Evolutionary conservation across 176 grass and related monocot species (phyloP), one percentile per base, ranked within the genome.

Genomic region (Alloteropsis semialata): DNA sequence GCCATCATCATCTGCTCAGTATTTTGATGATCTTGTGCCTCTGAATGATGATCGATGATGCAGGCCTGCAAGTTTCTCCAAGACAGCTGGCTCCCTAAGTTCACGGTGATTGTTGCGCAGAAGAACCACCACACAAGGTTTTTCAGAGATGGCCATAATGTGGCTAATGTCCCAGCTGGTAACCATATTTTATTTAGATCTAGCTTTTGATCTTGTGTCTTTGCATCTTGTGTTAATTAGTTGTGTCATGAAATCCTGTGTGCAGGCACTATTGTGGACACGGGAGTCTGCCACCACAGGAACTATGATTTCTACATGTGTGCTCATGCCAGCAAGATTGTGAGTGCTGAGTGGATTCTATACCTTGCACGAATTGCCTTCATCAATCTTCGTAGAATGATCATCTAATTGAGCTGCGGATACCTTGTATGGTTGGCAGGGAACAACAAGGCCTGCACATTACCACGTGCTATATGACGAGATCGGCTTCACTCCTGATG

Each of bases 241-340:
- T 53, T 69, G 56, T 34, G 19, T 17, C 27, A 22, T 33, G 6
- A 41, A 24, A 74, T 14, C 41, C 21, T 28, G 14, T 75, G 70
- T 53, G 60, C 74, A 96, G 88, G 88, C 32, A 92, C 79, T 75
- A 83, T 96, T 44, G 93, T 92, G 13, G 88, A 96, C 39, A 82
- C 56, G 19, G 85, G 51, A 41, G 73, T 96, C 42, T 86, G 89
- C 60, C 93, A 96, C 79, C 88, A 83, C 19, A 89, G 65, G 43
- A 82, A 89, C 62, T 96, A 89, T 34, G 90, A 91, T 81, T 92
- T 96, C 81, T 93, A 82, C 75, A 92, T 91, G 93, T 92, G 86
- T 79, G 87, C 88, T 84, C 93, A 92, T 39, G 73, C 68, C 44
- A 80, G 90, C 55, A 86, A 76, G 56, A 88, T 92, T 43, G 88